phyloP scores from a whole-genome alignment of 305 asterid genomes.

The Fraxinus paxiana region DNA sequence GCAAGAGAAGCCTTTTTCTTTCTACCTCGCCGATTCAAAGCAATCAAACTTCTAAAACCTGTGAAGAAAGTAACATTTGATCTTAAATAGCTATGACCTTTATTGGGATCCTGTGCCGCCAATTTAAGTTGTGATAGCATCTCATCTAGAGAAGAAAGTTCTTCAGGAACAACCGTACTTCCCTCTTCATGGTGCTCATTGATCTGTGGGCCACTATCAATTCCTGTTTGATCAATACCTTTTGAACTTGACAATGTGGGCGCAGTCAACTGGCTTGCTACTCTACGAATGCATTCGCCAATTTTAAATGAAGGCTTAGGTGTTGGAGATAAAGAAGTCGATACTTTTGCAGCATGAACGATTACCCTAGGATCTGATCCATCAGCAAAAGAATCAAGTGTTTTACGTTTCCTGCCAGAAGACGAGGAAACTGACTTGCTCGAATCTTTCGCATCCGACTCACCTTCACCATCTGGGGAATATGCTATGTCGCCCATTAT shows the following conservation, averaged over 20 bases:
- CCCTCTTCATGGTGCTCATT: constrained; percentile 38
- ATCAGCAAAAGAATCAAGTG: constrained; percentile 43
- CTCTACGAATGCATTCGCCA: constrained; percentile 90
- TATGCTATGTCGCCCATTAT: constrained; percentile 45
- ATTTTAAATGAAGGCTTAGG: constrained; percentile 80
- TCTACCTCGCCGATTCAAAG: constrained; percentile 46
- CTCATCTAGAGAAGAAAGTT: constrained; percentile 49
- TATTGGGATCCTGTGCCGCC: constrained; percentile 61
- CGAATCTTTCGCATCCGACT: constrained; percentile 27
- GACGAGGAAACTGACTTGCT: constrained; percentile 26
- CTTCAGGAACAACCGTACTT: constrained; percentile 34
- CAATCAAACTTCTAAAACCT: constrained; percentile 62
- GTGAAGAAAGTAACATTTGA: constrained; percentile 44
- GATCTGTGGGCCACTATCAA: constrained; percentile 35
- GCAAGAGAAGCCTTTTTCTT: constrained; percentile 51
- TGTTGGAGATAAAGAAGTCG: constrained; percentile 35
- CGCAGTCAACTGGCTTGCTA: constrained; percentile 80
- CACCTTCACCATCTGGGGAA: constrained; percentile 55
- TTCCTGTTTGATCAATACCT: constrained; percentile 2
- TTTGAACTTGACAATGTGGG: constrained; percentile 38
- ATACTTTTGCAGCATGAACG: constrained; percentile 49
- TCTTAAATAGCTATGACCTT: constrained; percentile 32
- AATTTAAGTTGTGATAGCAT: constrained; percentile 65
- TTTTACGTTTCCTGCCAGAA: constrained; percentile 57
- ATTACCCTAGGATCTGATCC: constrained; percentile 44